phyloP scores from a whole-genome alignment of 805 yeast genomes.

The Cyberlindnera amylophila region DNA sequence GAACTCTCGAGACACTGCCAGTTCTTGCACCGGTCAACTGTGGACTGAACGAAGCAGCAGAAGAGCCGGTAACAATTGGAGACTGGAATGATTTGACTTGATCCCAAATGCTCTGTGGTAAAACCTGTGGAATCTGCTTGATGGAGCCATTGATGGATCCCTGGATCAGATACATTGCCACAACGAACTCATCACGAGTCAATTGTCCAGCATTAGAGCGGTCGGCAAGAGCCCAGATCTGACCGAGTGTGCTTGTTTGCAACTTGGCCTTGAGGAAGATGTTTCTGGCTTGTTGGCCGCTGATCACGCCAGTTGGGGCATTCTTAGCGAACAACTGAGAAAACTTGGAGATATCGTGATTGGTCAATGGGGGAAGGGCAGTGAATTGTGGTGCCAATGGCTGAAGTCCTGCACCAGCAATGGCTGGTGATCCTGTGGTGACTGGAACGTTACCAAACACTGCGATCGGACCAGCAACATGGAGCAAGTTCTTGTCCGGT shows the following conservation, averaged over 20 bases:
- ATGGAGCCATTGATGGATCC: slow-evolving; percentile 65
- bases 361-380: slow-evolving; percentile 48
- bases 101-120: slow-evolving; percentile 43
- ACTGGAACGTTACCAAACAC: slow-evolving; percentile 38
- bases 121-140: slow-evolving; percentile 47
- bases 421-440: not conserved
- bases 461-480: slow-evolving; percentile 61
- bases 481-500: slow-evolving; percentile 51
- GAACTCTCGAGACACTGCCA: slow-evolving; percentile 30
- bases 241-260: slow-evolving; percentile 72
- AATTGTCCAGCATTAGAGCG: slow-evolving; percentile 69
- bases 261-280: slow-evolving; percentile 87
- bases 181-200: slow-evolving; percentile 69
- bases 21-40: slow-evolving; percentile 24
- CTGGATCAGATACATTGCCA: slow-evolving; percentile 95
- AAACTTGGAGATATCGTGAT: slow-evolving; percentile 59
- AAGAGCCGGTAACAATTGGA: slow-evolving; percentile 17
- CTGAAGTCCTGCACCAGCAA: slow-evolving; percentile 11
- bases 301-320: slow-evolving; percentile 51
- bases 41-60: slow-evolving; percentile 17
- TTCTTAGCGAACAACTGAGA: slow-evolving; percentile 72
- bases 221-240: slow-evolving; percentile 88
- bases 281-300: slow-evolving; percentile 77
- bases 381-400: slow-evolving; percentile 25
- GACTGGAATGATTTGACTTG: slow-evolving; percentile 26